Evolutionary conservation across 2,329 filamentous ascomycete species (phyloP), one percentile per base, ranked within the genome.

Genomic region (Colletotrichum sublineola): DNA sequence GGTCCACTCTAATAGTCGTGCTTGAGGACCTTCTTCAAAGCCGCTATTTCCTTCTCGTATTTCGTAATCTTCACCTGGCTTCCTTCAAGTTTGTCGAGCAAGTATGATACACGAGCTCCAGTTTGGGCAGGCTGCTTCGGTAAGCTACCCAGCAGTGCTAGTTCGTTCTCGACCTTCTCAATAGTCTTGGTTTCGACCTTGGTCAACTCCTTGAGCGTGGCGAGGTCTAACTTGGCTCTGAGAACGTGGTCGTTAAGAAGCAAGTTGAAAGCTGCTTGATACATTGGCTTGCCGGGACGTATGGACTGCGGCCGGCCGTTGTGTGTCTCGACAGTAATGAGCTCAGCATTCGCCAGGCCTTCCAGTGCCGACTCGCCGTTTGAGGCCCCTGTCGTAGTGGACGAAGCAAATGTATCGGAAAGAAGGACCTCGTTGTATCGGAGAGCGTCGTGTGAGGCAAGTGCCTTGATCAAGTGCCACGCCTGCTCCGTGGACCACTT

Each of bases 381-480:
- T 1, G 87, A 80, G 0, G 86, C 87, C 0, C 82, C 80, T 0
- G 84, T 46, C 0, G 82, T 84, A 7, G 84, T 81, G 1, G 89
- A 89, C 0, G 85, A 84, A 31, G 92, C 90, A 82, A 97, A 97
- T 0, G 93, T 88, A 67, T 93, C 90, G 5, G 91, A 90, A 2
- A 97, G 88, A 0, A 98, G 84, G 2, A 97, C 86, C 78, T 97
- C 93, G 81, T 97, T 96, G 85, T 97, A 98, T 2, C 93, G 89
- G 0, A 98, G 85, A 5, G 82, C 86, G 7, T 92, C 89, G 14
- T 89, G 84, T n/a, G 88, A 81, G 0, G 94, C 92, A 18, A 99
- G 90, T 40, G 89, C 86, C 79, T 93, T 95, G 81, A 98, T 92
- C 2, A 99, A 84, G 72, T 92, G 88, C 96, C 96, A 98, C 0